Base-by-base conservation (phyloP, 495 filamentous ascomycete species). In the Jackrogersella minutella region DNA sequence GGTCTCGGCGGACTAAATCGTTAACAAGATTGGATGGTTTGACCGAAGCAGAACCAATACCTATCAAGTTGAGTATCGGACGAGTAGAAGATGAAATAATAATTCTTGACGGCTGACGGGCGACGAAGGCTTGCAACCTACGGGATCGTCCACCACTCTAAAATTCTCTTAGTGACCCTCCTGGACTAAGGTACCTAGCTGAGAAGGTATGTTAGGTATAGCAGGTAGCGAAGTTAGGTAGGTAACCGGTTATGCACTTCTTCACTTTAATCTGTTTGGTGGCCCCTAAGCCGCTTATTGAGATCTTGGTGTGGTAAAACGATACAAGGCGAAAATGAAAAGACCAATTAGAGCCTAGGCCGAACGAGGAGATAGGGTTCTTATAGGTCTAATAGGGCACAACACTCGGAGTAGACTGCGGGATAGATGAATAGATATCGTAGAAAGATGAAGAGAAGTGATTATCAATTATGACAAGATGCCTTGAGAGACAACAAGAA, bases 391-490 rank as follows among this genome's bases (percentile, higher is more conserved):
- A 62, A 62, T 58, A 57, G 33, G 52, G 59, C 33, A 63, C 66
- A 21, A 21, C 41, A 19, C 43, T 41, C 66, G 66, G 66, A 70
- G 67, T 47, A 66, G 58, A 17, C 58, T 63, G 58, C 53, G 21
- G 58, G 52, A 58, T 65, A 44, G 22, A 51, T 57, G 34, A 28
- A 47, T 14, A 50, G 26, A 33, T 50, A 30, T 17, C 44, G 26
- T 36, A 22, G 30, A 22, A 46, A 39, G 44, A 49, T 36, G 36
- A 58, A 44, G 19, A 34, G 33, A 50, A 41, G 56, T 40, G 36
- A 30, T 9, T n/a, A 43, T n/a, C 5, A 33, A 53, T 39, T n/a
- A 57, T 24, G 30, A 44, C 52, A 60, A 52, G 19, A 58, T 37
- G 61, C 43, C 61, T 69, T 44, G 53, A 24, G 17, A 55, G 54